Evolutionary conservation across 2,329 filamentous ascomycete genomes (phyloP).

Genomic region (Penicillium palitans): DNA sequence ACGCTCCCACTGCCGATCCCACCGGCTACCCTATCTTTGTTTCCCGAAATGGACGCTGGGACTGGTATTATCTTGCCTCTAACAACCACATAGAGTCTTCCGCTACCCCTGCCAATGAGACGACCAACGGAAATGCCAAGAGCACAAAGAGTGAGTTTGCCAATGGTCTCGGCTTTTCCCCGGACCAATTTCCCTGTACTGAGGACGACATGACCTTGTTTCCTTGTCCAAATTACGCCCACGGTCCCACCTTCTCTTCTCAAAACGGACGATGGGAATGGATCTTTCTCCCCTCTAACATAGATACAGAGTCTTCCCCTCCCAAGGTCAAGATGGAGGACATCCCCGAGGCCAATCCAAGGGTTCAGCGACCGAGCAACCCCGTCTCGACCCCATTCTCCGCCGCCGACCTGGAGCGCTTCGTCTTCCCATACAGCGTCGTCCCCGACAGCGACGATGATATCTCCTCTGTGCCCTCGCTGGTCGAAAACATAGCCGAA

Average conservation of each 20-base stretch:
- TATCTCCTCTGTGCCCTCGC: not conserved
- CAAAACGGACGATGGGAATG: not conserved
- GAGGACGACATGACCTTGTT: not conserved
- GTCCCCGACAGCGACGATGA: not conserved
- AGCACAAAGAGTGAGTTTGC: not conserved
- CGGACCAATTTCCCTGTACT: not conserved
- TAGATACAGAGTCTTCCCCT: not conserved
- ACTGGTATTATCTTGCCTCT: conserved; percentile 1
- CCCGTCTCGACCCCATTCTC: not conserved
- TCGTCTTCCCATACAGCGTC: too few relatives aligned
- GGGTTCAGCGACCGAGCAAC: not conserved
- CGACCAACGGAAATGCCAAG: not conserved
- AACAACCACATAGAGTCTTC: not conserved
- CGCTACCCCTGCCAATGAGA: not conserved
- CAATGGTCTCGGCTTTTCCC: not conserved
- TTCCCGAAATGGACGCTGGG: not conserved
- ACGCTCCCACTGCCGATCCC: not conserved
- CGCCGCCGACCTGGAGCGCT: not conserved
- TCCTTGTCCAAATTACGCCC: not conserved
- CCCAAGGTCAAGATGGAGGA: not conserved
- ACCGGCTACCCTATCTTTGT: not conserved
- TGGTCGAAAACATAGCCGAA: not conserved
- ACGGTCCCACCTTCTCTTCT: not conserved
- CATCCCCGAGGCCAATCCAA: not conserved
- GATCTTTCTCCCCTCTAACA: not conserved